Percentiles rank a stretch among this genome's conserved stretches.
Evolutionary conservation across 108 stramenopile species (phyloP).

Genomic region (Nitzschia palea): DNA sequence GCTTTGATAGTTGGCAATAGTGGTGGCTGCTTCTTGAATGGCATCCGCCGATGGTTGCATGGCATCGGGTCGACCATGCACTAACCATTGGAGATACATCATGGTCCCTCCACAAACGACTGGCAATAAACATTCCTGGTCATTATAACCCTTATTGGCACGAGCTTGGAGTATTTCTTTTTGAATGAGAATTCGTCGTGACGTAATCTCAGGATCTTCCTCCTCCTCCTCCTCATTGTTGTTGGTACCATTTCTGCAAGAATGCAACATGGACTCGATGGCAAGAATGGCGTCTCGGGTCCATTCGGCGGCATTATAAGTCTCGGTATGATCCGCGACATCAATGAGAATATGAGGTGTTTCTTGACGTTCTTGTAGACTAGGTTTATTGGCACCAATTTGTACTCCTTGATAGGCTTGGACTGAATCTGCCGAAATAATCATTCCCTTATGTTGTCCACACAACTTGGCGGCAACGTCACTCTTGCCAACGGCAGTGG

Average conservation of each 20-base stretch:
- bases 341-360: slow-evolving; percentile 92
- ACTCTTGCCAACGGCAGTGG: slow-evolving; percentile 92
- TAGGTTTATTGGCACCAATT: slow-evolving; percentile 96
- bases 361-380: slow-evolving; percentile 59
- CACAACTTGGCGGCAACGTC: slow-evolving; percentile 85
- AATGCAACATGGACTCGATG: slow-evolving; percentile 48
- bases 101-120: slow-evolving; percentile 89
- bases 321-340: slow-evolving; percentile 59
- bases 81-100: slow-evolving; percentile 97
- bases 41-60: slow-evolving; percentile 69
- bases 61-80: slow-evolving; percentile 93
- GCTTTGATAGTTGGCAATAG: slow-evolving; percentile 42
- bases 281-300: slow-evolving; percentile 63
- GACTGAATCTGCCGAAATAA: slow-evolving; percentile 93
- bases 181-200: slow-evolving; percentile 15
- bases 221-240: neutral
- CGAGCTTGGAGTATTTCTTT: slow-evolving; percentile 18
- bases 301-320: slow-evolving; percentile 93
- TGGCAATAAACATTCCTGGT: slow-evolving; percentile 45
- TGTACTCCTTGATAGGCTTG: slow-evolving; percentile 90
- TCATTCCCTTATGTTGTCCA: slow-evolving; percentile 33
- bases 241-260: neutral
- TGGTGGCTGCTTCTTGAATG: slow-evolving; percentile 40
- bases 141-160: slow-evolving; percentile 2
- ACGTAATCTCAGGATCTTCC: slow-evolving; percentile 10